Evolutionary conservation across 192 early-diverging fungal species (phyloP).

Genomic region (Piromyces sp.): DNA sequence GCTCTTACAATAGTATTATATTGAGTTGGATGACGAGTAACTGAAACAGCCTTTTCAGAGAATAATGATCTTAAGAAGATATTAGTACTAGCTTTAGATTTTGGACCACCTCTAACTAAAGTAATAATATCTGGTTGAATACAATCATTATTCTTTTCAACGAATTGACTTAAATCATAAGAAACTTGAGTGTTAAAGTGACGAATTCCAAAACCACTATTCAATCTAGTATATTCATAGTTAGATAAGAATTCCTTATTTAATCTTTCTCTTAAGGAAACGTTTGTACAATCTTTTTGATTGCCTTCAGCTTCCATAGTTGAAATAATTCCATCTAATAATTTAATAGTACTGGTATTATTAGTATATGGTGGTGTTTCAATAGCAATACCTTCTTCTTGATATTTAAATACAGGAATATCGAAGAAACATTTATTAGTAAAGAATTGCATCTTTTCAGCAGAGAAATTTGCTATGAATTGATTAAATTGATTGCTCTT

Average conservation of each 20-base stretch:
- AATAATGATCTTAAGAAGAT: background rate
- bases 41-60: background rate
- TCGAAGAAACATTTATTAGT: slow-evolving; percentile 55
- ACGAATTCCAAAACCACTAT: background rate
- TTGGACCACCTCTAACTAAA: background rate
- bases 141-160: background rate
- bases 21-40: background rate
- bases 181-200: background rate
- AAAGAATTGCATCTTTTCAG: slow-evolving; percentile 44
- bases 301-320: background rate
- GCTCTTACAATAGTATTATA: background rate
- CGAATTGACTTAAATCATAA: background rate
- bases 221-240: background rate
- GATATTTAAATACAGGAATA: slow-evolving; percentile 4
- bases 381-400: background rate
- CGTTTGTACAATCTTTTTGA: background rate
- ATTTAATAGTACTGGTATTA: background rate
- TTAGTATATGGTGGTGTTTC: background rate
- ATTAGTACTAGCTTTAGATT: background rate
- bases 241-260: background rate
- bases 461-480: background rate
- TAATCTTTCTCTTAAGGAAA: background rate
- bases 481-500: slow-evolving; percentile 32
- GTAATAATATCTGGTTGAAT: background rate
- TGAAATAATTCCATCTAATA: background rate